A percentile compares a stretch with the other conserved stretches of the same genome.
Conservation (phyloP, 768 basidiomycete species). For the Guyanaporus albipodus region DNA sequence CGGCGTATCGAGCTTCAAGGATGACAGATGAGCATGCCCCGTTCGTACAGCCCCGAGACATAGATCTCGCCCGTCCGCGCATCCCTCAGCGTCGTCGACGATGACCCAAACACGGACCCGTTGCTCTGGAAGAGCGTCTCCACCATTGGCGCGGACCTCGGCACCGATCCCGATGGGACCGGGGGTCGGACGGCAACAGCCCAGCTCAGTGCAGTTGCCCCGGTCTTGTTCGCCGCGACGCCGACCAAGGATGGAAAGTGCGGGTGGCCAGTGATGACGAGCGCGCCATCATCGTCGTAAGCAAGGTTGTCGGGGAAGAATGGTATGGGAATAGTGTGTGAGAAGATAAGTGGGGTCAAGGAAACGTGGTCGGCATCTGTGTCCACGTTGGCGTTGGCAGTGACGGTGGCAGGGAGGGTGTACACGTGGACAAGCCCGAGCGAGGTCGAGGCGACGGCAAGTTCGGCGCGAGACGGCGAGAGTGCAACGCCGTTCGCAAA, state of each 20-base stretch:
- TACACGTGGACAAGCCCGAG: slow-evolving; percentile 48
- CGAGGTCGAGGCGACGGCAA: slow-evolving; percentile 58
- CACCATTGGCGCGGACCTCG: too few relatives aligned
- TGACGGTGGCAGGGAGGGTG: slow-evolving; percentile 44
- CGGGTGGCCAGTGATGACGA: slow-evolving; percentile 66
- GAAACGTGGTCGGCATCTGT: too few relatives aligned
- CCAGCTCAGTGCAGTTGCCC: slow-evolving; percentile 53
- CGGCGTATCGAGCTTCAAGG: too few relatives aligned
- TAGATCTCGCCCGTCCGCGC: slow-evolving; percentile 46
- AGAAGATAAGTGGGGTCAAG: slow-evolving; percentile 30
- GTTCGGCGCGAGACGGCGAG: slow-evolving; percentile 43
- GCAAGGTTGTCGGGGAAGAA: slow-evolving; percentile 61
- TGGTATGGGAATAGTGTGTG: slow-evolving; percentile 45
- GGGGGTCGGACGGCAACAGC: too few relatives aligned
- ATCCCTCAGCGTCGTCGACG: slow-evolving; percentile 52
- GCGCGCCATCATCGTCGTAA: slow-evolving; percentile 43
- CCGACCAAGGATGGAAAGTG: slow-evolving; percentile 50
- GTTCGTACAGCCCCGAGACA: slow-evolving; percentile 54
- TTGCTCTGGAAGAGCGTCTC: slow-evolving; percentile 72
- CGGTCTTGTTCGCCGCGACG: slow-evolving; percentile 44
- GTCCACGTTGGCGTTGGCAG: too few relatives aligned
- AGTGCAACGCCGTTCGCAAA: slow-evolving; percentile 71
- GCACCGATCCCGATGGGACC: too few relatives aligned
- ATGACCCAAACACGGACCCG: slow-evolving; percentile 53
- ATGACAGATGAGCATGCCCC: slow-evolving; percentile 50